Evolutionary conservation across 2,329 filamentous ascomycete genomes (phyloP), one percentile per base, ranked within the genome.

Genomic region (Sclerotinia nivalis): DNA sequence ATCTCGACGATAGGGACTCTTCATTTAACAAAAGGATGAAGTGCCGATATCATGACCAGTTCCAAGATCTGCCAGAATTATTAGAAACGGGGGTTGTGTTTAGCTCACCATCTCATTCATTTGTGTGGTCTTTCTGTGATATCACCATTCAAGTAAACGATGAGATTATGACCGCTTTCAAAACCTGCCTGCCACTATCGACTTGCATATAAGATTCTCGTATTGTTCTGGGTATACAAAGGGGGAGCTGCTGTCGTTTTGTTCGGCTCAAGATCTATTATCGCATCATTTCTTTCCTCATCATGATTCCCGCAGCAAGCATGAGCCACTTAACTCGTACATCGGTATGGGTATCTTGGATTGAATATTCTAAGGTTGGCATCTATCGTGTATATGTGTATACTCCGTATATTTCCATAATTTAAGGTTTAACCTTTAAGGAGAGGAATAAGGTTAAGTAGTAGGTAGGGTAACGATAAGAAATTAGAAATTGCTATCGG

Each of bases 371-470:
- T 45, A 34, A 7, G 34, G 34, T 34, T 34, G 34, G 1, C 40
- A 22, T 31, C 28, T 28, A 34, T 56, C 12, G 54, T 22, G 31
- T 13, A 22, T 34, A 18, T 31, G 28, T 43, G 34, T 4, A 18
- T 52, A 3, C n/a, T 13, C 4, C 2, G 28, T 15, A n/a, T 25
- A 31, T 58, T 58, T 40, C 34, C 34, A 58, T 40, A 58, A 58
- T 37, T 58, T 40, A 58, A 40, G 55, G 55, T 40, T n/a, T 37
- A n/a, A 25, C 54, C 28, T 56, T 56, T 22, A 34, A 56, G 34
- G 31, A 40, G 55, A n/a, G 12, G 55, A 40, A 58, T 40, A 58
- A 58, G 55, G 55, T 58, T 58, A 40, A 18, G 20, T 56, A 34
- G 9, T 10, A 43, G 40, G 37, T 10, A 13, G 3, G 37, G 12